These are phyloP conservation scores for Nepenthes alata DNA, from an alignment of 179 eudicot species.

Conservation along the genomic window DNA sequence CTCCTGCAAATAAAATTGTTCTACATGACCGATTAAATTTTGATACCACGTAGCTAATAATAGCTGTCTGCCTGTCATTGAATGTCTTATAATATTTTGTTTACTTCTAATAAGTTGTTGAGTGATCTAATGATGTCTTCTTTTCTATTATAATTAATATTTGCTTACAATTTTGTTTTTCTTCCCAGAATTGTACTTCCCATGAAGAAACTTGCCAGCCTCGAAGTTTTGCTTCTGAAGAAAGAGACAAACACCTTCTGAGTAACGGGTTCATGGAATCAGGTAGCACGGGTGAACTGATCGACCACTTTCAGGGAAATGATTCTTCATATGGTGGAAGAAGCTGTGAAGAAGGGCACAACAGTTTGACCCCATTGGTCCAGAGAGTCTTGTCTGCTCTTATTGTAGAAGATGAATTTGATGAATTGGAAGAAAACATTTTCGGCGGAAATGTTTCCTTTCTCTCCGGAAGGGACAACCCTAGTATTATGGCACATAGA, in stretches of 20 bases:
- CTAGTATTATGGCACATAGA: conserved; percentile 13
- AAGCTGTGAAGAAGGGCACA: conserved; percentile 29
- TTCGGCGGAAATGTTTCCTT: conserved; percentile 18
- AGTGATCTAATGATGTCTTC: background rate
- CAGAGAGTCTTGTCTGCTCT: conserved; percentile 88
- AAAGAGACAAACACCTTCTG: conserved; percentile 18
- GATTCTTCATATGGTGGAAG: conserved; percentile 27
- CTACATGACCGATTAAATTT: too few relatives aligned
- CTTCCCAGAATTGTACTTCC: conserved; percentile 33
- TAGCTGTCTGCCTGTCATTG: too few relatives aligned
- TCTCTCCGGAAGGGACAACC: conserved; percentile 22
- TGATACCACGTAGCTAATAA: too few relatives aligned
- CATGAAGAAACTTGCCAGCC: conserved; percentile 25
- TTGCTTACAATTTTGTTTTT: background rate
- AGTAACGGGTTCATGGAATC: conserved; percentile 31
- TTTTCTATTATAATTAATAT: background rate
- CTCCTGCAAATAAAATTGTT: too few relatives aligned
- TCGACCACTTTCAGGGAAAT: conserved; percentile 30
- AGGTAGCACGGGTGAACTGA: conserved; percentile 18
- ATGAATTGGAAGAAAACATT: conserved; percentile 49
- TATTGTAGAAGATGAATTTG: conserved; percentile 67
- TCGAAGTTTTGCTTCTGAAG: conserved; percentile 22
- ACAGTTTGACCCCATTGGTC: conserved; percentile 39
- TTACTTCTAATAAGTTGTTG: too few relatives aligned
- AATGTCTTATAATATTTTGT: too few relatives aligned